Evolutionary conservation across 805 yeast species (phyloP).

Genomic region (Teunomyces cretensis): DNA sequence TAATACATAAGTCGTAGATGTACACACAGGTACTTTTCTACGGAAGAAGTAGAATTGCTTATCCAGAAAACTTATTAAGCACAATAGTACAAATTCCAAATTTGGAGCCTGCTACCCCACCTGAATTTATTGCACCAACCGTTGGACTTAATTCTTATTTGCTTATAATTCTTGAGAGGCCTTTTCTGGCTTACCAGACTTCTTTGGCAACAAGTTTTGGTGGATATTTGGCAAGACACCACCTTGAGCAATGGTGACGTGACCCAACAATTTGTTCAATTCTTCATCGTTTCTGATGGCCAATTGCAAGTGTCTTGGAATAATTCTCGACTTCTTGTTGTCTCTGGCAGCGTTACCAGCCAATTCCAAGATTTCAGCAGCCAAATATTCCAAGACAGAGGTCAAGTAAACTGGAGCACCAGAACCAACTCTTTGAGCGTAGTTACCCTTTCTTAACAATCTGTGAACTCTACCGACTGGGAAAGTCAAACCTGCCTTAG

Average conservation of each 20-base stretch:
- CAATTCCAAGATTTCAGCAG: constrained; percentile 96
- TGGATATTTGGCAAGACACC: constrained; percentile 98
- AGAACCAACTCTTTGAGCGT: constrained; percentile 98
- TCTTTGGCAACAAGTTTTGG: constrained; percentile 85
- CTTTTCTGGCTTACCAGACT: constrained; percentile 58
- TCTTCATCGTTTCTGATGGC: constrained; percentile 99
- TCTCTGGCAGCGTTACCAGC: constrained; percentile 99
- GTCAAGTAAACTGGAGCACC: constrained; percentile 99
- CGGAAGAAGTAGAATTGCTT: constrained; percentile 4
- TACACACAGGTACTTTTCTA: constrained; percentile 2
- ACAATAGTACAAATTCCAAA: background rate
- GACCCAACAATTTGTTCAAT: constrained; percentile 90
- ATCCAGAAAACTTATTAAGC: constrained; percentile 2
- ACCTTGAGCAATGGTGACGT: constrained; percentile 89
- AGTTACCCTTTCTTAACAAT: constrained; percentile 93
- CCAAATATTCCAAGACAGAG: constrained; percentile 93
- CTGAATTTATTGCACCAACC: background rate
- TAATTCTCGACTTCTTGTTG: constrained; percentile 61
- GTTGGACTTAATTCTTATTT: background rate
- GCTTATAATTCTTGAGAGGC: constrained; percentile 66
- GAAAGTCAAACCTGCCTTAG: constrained; percentile 98
- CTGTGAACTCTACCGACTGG: constrained; percentile 99
- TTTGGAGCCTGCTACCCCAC: background rate
- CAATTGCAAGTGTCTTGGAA: constrained; percentile 97
- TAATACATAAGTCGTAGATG: constrained; percentile 3